Evolutionary conservation across 768 basidiomycete genomes (phyloP), one percentile per base, ranked within the genome.

Genomic region (Mycena floridula): DNA sequence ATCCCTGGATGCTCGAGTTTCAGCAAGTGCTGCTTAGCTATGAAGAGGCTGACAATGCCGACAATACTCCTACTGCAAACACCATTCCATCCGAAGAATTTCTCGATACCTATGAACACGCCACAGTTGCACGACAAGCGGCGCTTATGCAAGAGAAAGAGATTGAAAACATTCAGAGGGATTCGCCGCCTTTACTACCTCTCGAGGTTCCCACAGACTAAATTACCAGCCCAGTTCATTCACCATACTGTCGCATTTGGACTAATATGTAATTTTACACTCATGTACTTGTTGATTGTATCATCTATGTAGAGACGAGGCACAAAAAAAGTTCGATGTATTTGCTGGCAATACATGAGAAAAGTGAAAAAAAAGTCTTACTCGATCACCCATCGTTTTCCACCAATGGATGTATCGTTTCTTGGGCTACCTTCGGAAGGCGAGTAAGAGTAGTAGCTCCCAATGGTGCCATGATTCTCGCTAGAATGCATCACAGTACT

Each of bases 1-100:
- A 97, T 61, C 76, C 80, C 13, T 98, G 96, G 95, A 87, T 95
- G 75, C 67, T 85, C 30, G 81, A 85, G 43, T 84, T 91, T 61
- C 77, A 83, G 43, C 85, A 83, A 55, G 77, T 81, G 7, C 67
- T 90, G 27, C 59, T 76, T 40, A 79, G 69, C 49, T 87, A 83
- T 53, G 82, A 87, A 51, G 81, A 82, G 47, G 72, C 71, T 2
- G 81, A 83, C 54, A 66, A 76, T 50, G 69, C 73, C 21, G n/a
- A 22, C 8, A 67, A 72, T 38, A 72, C 64, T 42, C 72, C 76
- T 42, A 67, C 73, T 7, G 55, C 60, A 8, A 66, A 73, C 46
- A 59, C 75, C 52, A 66, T 77, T 0, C 55, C 65, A 3, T 77
- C 77, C 24, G 70, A 69, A n/a, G 66, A 57, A 24, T 79, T 66